Evolutionary conservation across 192 early-diverging fungal species (phyloP).

Genomic region (Ambispora gerdemannii): DNA sequence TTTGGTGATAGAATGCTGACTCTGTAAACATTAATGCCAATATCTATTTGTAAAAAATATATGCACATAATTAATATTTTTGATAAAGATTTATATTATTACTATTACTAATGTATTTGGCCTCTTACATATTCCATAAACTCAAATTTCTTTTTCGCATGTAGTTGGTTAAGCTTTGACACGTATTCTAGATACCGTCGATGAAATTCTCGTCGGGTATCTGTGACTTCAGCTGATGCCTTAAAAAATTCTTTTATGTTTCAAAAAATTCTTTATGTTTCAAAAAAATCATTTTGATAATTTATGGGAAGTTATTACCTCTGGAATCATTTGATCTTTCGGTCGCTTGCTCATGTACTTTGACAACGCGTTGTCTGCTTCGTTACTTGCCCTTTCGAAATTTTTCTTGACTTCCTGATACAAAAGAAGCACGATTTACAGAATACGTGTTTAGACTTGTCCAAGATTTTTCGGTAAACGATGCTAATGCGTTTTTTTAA

Average conservation of each 20-base stretch:
- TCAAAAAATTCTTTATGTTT: neutral
- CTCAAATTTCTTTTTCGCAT: slow-evolving; percentile 73
- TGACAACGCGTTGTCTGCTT: slow-evolving; percentile 53
- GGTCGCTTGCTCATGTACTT: slow-evolving; percentile 62
- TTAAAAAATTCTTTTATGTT: slow-evolving; percentile 26
- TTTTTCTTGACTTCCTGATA: slow-evolving; percentile 55
- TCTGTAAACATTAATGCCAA: slow-evolving; percentile 80
- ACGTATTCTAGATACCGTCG: slow-evolving; percentile 61
- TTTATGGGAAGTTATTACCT: slow-evolving; percentile 47
- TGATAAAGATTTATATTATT: slow-evolving; percentile 16
- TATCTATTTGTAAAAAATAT: slow-evolving; percentile 51
- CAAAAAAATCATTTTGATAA: slow-evolving; percentile 29
- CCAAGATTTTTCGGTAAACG: neutral
- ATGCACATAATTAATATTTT: neutral
- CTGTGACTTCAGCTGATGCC: slow-evolving; percentile 56
- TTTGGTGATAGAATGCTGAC: slow-evolving; percentile 79
- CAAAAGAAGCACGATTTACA: neutral
- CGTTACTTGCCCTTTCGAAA: slow-evolving; percentile 62
- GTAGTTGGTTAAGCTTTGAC: slow-evolving; percentile 68
- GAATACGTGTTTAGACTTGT: neutral
- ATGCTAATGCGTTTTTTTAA: neutral
- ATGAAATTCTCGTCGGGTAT: slow-evolving; percentile 61
- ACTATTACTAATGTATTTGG: neutral
- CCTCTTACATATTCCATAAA: slow-evolving; percentile 61
- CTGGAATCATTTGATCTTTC: slow-evolving; percentile 54